Base-by-base conservation (phyloP, 2,329 filamentous ascomycete species). In the Colletotrichum caudatum region DNA sequence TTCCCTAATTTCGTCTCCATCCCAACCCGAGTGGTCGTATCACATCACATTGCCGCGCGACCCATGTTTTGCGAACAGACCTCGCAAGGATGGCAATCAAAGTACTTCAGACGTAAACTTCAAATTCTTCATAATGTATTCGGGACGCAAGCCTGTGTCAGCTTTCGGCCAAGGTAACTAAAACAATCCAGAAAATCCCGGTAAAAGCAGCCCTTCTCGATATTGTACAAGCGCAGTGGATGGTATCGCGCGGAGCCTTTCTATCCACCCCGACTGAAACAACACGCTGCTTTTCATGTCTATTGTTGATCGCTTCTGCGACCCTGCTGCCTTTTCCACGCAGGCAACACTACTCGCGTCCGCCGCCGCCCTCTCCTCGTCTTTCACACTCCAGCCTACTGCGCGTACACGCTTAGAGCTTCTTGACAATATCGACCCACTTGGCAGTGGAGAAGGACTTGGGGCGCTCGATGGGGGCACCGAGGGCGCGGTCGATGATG, bases 371-470 rank as follows among this genome's bases (percentile, higher is more conserved):
- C 16, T 48, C 59, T 35, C 61, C 60, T 59, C 65, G 16, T 44
- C 46, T 64, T 64, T 48, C 57, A 5, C 61, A 37, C n/a, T 67
- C 37, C 56, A 50, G 9, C 50, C 23, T 53, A 37, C 61, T 69
- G 66, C 12, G 66, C 35, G 18, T 53, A 53, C 51, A 39, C 41
- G 76, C 82, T 93, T 94, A 98, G 85, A 97, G 88, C 88, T 94
- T 94, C 81, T 95, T 94, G 83, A 90, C 91, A 78, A 98, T 91
- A 91, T 98, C 95, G 84, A 94, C 91, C 89, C 94, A 98, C 83
- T 95, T 95, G 81, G 95, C 94, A 73, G 96, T 99, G 83, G 93
- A 97, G 93, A 98, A 99, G 74, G 92, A 95, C 93, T 99, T 99
- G 85, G 96, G 96, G 77, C 96, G 90, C 92, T 99, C 96, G 80